Conservation (phyloP, 768 basidiomycete genomes). For the Lentinula raphanica region DNA sequence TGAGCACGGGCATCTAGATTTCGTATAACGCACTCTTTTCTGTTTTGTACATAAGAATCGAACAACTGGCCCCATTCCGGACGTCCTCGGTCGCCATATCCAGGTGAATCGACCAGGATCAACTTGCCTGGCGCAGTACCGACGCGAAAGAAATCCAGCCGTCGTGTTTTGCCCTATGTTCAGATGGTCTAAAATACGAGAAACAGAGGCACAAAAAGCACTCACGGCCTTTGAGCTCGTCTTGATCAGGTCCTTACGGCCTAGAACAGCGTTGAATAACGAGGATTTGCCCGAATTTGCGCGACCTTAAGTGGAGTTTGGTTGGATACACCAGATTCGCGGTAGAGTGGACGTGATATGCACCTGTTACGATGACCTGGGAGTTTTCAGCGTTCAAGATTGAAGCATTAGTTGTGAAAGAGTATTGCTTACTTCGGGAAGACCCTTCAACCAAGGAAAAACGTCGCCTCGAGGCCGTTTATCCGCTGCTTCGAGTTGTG, state of each 20-base stretch:
- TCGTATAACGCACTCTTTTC: conserved; percentile 49
- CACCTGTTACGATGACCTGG: conserved; percentile 1
- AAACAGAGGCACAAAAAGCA: conserved; percentile 8
- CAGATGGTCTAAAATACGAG: not conserved
- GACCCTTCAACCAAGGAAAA: not conserved
- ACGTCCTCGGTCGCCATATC: conserved; percentile 71
- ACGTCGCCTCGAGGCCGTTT: not conserved
- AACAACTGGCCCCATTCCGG: conserved; percentile 73
- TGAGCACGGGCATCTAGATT: not conserved
- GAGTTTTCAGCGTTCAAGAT: not conserved
- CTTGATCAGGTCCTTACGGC: conserved; percentile 48
- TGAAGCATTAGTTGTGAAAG: not conserved
- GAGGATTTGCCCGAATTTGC: conserved; percentile 79
- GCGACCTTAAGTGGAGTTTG: conserved; percentile 41
- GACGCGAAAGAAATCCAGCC: conserved; percentile 70
- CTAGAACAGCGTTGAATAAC: conserved; percentile 63
- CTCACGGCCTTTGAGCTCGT: conserved; percentile 70
- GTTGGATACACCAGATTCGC: not conserved
- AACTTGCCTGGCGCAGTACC: conserved; percentile 34
- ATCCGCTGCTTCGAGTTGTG: not conserved
- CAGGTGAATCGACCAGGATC: conserved; percentile 74
- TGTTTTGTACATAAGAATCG: conserved; percentile 54
- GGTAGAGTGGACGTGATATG: too few species aligned
- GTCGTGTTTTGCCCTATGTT: conserved; percentile 61
- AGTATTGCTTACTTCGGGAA: not conserved